phyloP scores from a whole-genome alignment of 2,329 filamentous ascomycete species.

The Ophiostoma australiae region DNA sequence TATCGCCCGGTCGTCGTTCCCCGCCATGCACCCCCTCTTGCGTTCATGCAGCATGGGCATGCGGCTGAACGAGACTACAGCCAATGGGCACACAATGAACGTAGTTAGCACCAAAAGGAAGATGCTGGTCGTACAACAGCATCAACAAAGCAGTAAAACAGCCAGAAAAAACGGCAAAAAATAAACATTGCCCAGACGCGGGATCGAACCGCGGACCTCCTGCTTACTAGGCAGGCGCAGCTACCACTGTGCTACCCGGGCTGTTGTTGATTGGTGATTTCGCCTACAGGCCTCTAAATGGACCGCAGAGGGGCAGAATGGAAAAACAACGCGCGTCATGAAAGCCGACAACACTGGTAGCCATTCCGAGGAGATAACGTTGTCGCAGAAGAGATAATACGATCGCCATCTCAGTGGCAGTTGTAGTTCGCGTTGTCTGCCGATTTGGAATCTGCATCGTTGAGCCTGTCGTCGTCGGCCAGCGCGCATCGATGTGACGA shows the following conservation, averaged over 20 bases:
- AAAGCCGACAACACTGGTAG: neutral
- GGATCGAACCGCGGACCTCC: conserved; percentile 14
- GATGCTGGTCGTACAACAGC: too few relatives aligned
- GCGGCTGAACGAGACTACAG: neutral
- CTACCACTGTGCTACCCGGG: conserved; percentile 14
- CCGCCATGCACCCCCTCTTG: neutral
- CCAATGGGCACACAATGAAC: neutral
- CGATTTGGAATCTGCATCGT: neutral
- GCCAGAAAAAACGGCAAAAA: neutral
- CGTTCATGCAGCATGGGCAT: neutral
- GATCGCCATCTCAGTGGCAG: too few relatives aligned
- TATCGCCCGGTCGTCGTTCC: neutral
- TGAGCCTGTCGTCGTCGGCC: neutral
- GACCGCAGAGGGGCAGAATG: neutral
- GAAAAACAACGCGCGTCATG: neutral
- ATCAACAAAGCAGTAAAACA: neutral
- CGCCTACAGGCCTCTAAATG: neutral
- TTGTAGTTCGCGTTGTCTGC: neutral
- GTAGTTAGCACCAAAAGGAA: neutral
- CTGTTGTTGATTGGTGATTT: neutral
- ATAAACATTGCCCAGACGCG: conserved; percentile 6
- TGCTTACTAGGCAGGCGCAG: conserved; percentile 14
- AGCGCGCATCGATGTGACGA: neutral
- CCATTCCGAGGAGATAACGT: neutral
- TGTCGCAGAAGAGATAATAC: too few relatives aligned